These are phyloP conservation scores for Exophiala spinifera DNA, from an alignment of 2,329 filamentous ascomycete genomes.

Conservation along the genomic window DNA sequence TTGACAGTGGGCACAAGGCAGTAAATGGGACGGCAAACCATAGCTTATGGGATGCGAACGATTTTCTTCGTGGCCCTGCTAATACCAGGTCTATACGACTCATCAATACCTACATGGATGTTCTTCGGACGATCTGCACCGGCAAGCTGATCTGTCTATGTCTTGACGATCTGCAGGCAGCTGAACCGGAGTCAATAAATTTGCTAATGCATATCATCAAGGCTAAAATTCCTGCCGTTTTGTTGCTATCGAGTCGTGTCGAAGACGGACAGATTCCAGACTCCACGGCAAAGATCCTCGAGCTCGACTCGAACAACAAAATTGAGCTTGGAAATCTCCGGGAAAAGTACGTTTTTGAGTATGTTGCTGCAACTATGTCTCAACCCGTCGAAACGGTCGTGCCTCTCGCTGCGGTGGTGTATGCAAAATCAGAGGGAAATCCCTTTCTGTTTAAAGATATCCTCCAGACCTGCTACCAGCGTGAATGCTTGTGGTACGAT, in stretches of 20 bases:
- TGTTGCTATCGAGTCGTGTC: conserved; percentile 73
- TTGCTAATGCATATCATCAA: conserved; percentile 76
- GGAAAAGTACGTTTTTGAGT: conserved; percentile 77
- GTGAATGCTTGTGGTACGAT: conserved; percentile 86
- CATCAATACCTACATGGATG: conserved; percentile 84
- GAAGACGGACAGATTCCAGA: conserved; percentile 57
- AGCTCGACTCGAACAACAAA: conserved; percentile 59
- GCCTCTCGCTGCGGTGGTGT: conserved; percentile 76
- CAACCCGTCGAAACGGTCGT: conserved; percentile 68
- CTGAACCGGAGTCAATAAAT: conserved; percentile 82
- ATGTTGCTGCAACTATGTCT: conserved; percentile 78
- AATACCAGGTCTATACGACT: conserved; percentile 62
- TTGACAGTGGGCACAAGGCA: conserved; percentile 13
- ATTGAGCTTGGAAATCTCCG: conserved; percentile 70
- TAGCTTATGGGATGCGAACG: conserved; percentile 25
- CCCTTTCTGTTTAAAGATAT: conserved; percentile 91
- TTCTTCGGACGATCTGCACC: conserved; percentile 74
- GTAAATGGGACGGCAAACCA: conserved; percentile 1
- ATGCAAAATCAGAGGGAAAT: conserved; percentile 84
- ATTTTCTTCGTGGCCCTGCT: conserved; percentile 39
- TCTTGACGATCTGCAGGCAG: conserved; percentile 86
- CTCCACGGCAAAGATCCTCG: conserved; percentile 42
- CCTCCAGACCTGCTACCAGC: conserved; percentile 80
- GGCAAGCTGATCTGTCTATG: conserved; percentile 87
- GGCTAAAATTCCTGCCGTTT: conserved; percentile 74